Percentiles rank a stretch among this genome's conserved stretches.
phyloP scores from a whole-genome alignment of 2,329 filamentous ascomycete species.

The Venturia oleaginea region DNA sequence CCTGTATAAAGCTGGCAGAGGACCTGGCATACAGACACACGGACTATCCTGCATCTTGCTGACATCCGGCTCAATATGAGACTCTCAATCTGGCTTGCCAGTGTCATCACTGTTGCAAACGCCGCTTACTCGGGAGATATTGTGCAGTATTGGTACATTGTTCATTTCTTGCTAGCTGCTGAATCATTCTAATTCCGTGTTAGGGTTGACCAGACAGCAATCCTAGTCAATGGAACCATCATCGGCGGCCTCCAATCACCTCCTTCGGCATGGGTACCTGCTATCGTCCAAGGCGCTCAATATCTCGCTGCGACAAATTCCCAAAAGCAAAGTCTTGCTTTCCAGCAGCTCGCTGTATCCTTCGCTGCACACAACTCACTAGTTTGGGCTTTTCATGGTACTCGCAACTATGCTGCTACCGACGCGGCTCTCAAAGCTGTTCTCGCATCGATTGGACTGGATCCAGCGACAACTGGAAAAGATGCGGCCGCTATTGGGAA shows the following conservation, averaged over 20 bases:
- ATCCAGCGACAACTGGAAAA: constrained; percentile 16
- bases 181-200: neutral
- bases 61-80: neutral
- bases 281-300: constrained; percentile 21
- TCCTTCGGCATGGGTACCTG: constrained; percentile 23
- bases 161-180: neutral
- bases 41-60: neutral
- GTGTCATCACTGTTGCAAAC: constrained; percentile 6
- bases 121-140: constrained; percentile 19
- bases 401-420: constrained; percentile 21
- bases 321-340: constrained; percentile 19
- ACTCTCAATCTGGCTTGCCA: neutral
- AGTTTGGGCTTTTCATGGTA: constrained; percentile 23
- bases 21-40: neutral
- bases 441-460: constrained; percentile 19
- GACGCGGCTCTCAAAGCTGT: constrained; percentile 19
- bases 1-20: neutral
- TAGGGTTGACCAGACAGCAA: constrained; percentile 20
- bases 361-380: constrained; percentile 24
- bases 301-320: constrained; percentile 21
- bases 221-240: constrained; percentile 20
- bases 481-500: constrained; percentile 18
- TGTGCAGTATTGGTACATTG: constrained; percentile 19
- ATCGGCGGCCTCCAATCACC: constrained; percentile 22
- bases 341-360: constrained; percentile 24